Evolutionary conservation across 2,329 filamentous ascomycete genomes (phyloP), one percentile per base, ranked within the genome.

Genomic region (Dothistroma pini): DNA sequence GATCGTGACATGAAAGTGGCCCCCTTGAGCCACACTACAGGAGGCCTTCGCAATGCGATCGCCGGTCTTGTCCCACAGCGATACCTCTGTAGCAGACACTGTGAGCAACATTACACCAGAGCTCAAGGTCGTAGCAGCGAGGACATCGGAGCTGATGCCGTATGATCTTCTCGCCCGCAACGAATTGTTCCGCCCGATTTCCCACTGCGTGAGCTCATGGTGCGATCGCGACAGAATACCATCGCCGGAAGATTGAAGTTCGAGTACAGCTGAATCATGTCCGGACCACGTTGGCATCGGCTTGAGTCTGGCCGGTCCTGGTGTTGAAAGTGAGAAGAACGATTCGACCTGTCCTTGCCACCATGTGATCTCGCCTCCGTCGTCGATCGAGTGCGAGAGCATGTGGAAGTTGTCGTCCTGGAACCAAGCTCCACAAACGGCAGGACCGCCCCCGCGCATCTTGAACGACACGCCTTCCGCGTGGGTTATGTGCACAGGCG

Each of bases 401-500:
- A 99, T 75, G 31, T 72, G 67, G 10, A 75, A 53, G 11, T 63
- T 59, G 31, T 69, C 66, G 22, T 70, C 67, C 31, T 70, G 66
- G 31, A 71, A 70, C 72, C 72, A 74, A 7, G 63, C 56, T 8
- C 59, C 59, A 32, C 68, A 69, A 7, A 66, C 58, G 10, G 67
- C 66, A 57, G 70, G 69, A 6, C 51, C 60, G 4, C 57, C 56
- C 4, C 25, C 19, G 11, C 52, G 51, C 6, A 71, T 22, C 31
- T 51, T 65, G 29, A 72, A 32, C 22, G 51, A 55, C 59, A 88
- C 67, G 1, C 83, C 83, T 69, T 90, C 85, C 29, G 93, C 84
- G 70, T 96, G 90, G 1, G 91, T 86, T 67, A 97, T 87, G 71
- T 91, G 95, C 78, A 95, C 96, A n/a, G 93, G 84, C 63, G 87